Percentiles rank a stretch among this genome's conserved stretches.
Evolutionary conservation across 2,329 filamentous ascomycete species (phyloP).

Genomic region (Colletotrichum shisoi): DNA sequence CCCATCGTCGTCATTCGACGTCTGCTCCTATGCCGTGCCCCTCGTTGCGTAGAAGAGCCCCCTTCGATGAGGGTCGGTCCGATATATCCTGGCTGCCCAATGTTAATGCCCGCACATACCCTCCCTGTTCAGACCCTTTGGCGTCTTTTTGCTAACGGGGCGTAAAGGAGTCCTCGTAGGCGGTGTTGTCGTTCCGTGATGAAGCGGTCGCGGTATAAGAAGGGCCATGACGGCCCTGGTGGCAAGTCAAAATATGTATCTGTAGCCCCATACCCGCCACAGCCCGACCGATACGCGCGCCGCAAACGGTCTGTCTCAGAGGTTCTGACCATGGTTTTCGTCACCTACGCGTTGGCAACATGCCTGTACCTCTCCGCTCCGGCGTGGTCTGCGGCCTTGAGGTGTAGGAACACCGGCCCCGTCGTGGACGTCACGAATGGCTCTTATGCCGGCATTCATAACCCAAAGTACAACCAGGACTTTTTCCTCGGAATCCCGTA

Average conservation of each 20-base stretch:
- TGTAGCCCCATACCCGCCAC: not conserved
- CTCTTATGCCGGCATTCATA: slow-evolving; percentile 51
- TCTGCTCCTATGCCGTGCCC: not conserved
- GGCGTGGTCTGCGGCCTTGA: slow-evolving; percentile 21
- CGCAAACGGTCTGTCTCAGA: slow-evolving; percentile 16
- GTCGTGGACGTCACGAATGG: slow-evolving; percentile 35
- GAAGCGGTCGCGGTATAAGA: slow-evolving; percentile 23
- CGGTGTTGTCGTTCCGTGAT: not conserved
- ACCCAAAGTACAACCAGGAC: slow-evolving; percentile 53
- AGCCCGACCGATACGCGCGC: slow-evolving; percentile 4
- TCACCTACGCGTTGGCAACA: slow-evolving; percentile 19
- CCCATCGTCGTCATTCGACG: not conserved
- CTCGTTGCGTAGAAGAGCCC: slow-evolving; percentile 18
- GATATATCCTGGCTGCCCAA: slow-evolving; percentile 17
- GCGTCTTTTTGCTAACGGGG: slow-evolving; percentile 14
- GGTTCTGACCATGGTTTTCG: slow-evolving; percentile 26
- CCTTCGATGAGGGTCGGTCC: slow-evolving; percentile 20
- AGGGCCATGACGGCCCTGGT: slow-evolving; percentile 8
- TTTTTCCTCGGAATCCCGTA: slow-evolving; percentile 61
- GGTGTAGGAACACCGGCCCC: slow-evolving; percentile 14
- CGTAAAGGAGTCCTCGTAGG: not conserved
- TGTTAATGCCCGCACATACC: not conserved
- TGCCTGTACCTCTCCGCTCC: slow-evolving; percentile 24
- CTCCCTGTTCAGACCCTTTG: slow-evolving; percentile 1
- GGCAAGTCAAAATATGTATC: not conserved